phyloP scores from a whole-genome alignment of 495 filamentous ascomycete species.

The Penicillium desertorum region DNA sequence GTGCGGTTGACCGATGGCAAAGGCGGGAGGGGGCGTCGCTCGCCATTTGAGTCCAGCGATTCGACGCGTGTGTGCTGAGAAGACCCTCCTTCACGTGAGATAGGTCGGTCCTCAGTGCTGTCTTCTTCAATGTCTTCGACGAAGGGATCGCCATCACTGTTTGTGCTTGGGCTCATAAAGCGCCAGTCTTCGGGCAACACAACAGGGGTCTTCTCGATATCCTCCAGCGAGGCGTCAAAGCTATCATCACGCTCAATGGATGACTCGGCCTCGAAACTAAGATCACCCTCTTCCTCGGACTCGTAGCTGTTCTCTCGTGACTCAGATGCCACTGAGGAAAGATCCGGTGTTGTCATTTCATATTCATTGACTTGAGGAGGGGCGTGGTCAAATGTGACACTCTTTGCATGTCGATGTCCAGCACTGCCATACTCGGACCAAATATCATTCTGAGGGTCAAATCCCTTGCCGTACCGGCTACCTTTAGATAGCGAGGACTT shows the following conservation, averaged over 20 bases:
- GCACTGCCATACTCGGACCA: conserved; percentile 63
- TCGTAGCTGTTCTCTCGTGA: conserved; percentile 92
- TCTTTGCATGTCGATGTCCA: conserved; percentile 81
- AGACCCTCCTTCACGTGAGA: conserved; percentile 34
- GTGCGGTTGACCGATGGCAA: conserved; percentile 55
- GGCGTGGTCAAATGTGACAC: conserved; percentile 91
- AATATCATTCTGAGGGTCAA: conserved; percentile 67
- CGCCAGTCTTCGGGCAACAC: conserved; percentile 96
- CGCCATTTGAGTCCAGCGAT: conserved; percentile 68
- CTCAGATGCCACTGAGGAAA: conserved; percentile 81
- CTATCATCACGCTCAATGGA: conserved; percentile 77
- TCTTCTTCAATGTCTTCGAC: conserved; percentile 61
- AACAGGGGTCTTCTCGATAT: conserved; percentile 94
- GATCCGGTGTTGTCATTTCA: conserved; percentile 93
- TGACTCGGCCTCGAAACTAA: conserved; percentile 68
- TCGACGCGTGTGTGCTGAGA: conserved; percentile 53
- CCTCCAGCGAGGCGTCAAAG: conserved; percentile 90
- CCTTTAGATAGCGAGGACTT: conserved; percentile 80
- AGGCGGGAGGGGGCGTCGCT: conserved; percentile 74
- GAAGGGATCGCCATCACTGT: conserved; percentile 69
- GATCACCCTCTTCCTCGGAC: conserved; percentile 69
- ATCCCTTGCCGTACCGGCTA: conserved; percentile 66
- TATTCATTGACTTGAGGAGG: conserved; percentile 96
- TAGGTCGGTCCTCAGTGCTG: conserved; percentile 49
- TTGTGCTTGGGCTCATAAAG: conserved; percentile 64